phyloP scores from a whole-genome alignment of 495 filamentous ascomycete species.

The Clohesyomyces aquaticus region DNA sequence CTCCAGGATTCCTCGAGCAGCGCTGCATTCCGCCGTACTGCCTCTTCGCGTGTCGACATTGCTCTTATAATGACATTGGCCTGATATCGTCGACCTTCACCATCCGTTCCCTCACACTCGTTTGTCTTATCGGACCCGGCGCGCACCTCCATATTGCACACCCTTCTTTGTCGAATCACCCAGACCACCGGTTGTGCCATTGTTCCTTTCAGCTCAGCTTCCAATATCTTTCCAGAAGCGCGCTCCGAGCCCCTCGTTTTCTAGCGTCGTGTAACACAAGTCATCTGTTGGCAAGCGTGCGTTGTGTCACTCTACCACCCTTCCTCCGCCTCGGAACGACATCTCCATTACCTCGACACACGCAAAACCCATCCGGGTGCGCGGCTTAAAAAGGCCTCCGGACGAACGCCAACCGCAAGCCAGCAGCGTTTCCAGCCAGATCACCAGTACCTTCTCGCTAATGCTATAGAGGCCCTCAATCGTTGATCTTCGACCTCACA shows the following conservation, averaged over 20 bases:
- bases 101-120: slow-evolving; percentile 14
- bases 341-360: slow-evolving; percentile 13
- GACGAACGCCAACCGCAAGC: slow-evolving; percentile 1
- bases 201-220: neutral
- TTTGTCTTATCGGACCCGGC: neutral
- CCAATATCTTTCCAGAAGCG: neutral
- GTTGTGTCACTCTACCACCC: slow-evolving; percentile 25
- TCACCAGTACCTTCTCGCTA: neutral
- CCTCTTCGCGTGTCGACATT: neutral
- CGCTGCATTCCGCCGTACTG: neutral
- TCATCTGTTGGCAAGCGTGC: slow-evolving; percentile 29
- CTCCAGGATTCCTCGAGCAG: slow-evolving; percentile 5
- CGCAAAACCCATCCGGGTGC: too few species aligned
- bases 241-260: too few species aligned
- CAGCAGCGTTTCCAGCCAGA: too few species aligned
- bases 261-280: slow-evolving; percentile 25
- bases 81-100: slow-evolving; percentile 2
- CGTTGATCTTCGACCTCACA: slow-evolving; percentile 15
- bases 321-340: slow-evolving; percentile 24
- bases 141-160: too few species aligned
- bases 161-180: neutral
- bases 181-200: neutral
- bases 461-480: slow-evolving; percentile 14
- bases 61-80: slow-evolving; percentile 2
- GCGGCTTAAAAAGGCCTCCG: neutral